Evolutionary conservation across 2,329 filamentous ascomycete species (phyloP), one percentile per base, ranked within the genome.

Genomic region (Cordyceps javanica): DNA sequence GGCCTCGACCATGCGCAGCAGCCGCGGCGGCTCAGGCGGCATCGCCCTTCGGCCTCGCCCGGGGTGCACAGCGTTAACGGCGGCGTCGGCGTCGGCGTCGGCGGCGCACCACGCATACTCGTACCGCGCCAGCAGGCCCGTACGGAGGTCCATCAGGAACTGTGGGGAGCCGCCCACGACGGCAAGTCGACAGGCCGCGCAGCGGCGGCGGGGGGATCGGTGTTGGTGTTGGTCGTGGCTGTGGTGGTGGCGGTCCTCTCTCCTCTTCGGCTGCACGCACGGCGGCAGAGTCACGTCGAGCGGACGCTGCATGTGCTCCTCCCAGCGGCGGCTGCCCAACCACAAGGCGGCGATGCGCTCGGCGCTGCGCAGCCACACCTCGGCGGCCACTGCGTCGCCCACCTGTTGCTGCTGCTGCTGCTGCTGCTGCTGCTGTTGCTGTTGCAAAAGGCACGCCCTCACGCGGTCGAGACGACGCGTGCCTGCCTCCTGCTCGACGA

Each of bases 161-260:
- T 70, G 64, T 5, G 64, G 66, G 32, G 72, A 70, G 0, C 75
- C 76, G 2, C 80, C 80, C 0, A 85, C 64, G 3, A 71, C 70
- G 2, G 77, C 72, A 13, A 84, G 65, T 28, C 81, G 75, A 60
- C 82, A 85, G 2, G 79, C 81, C 62, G 82, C 76, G 60, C 82
- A 85, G 2, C 58, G n/a, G 14, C 70, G 4, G 77, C 66, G n/a
- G n/a, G n/a, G n/a, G n/a, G n/a, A n/a, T n/a, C n/a, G n/a, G n/a
- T n/a, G n/a, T n/a, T n/a, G n/a, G n/a, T n/a, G n/a, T n/a, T n/a
- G n/a, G n/a, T n/a, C n/a, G n/a, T n/a, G n/a, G n/a, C n/a, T n/a
- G n/a, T n/a, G n/a, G n/a, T n/a, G n/a, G n/a, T n/a, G n/a, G n/a
- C n/a, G n/a, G n/a, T n/a, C n/a, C n/a, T n/a, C n/a, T n/a, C n/a